phyloP scores from a whole-genome alignment of 768 basidiomycete genomes.

The Panus rudis region DNA sequence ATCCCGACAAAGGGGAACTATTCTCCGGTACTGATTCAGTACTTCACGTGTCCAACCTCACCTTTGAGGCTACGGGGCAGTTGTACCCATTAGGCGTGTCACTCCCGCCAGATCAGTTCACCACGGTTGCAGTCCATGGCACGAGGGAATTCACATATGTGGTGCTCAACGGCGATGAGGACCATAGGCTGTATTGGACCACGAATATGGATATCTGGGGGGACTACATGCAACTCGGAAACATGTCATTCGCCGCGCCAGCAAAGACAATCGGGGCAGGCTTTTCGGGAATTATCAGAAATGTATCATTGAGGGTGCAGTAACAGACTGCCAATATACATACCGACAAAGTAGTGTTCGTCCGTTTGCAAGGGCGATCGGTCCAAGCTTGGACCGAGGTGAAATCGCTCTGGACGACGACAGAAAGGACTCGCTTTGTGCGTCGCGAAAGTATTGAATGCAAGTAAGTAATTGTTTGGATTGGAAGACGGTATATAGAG shows the following conservation, averaged over 20 bases:
- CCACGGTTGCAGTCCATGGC: slow-evolving; percentile 31
- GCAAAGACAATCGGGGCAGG: slow-evolving; percentile 28
- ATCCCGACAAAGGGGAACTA: slow-evolving; percentile 16
- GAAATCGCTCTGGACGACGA: no score
- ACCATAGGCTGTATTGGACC: slow-evolving; percentile 25
- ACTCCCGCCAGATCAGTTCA: slow-evolving; percentile 24
- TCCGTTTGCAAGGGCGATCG: no score
- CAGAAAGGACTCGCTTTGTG: no score
- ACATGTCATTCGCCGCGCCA: slow-evolving; percentile 41
- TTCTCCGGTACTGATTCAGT: slow-evolving; percentile 31
- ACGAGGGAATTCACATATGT: slow-evolving; percentile 31
- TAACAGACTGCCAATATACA: no score
- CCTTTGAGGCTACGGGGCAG: slow-evolving; percentile 31
- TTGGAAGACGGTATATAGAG: no score
- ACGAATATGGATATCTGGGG: slow-evolving; percentile 36
- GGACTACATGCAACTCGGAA: slow-evolving; percentile 29
- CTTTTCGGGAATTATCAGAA: slow-evolving; percentile 28
- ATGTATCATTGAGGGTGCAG: no score
- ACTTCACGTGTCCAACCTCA: slow-evolving; percentile 30
- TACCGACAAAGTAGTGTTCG: no score
- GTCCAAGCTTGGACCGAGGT: no score
- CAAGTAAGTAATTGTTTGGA: no score
- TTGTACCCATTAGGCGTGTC: slow-evolving; percentile 29
- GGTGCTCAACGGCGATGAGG: slow-evolving; percentile 18
- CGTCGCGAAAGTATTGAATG: no score